Evolutionary conservation across 108 stramenopile genomes (phyloP), one percentile per base, ranked within the genome.

Genomic region (Bacterosira constricta): DNA sequence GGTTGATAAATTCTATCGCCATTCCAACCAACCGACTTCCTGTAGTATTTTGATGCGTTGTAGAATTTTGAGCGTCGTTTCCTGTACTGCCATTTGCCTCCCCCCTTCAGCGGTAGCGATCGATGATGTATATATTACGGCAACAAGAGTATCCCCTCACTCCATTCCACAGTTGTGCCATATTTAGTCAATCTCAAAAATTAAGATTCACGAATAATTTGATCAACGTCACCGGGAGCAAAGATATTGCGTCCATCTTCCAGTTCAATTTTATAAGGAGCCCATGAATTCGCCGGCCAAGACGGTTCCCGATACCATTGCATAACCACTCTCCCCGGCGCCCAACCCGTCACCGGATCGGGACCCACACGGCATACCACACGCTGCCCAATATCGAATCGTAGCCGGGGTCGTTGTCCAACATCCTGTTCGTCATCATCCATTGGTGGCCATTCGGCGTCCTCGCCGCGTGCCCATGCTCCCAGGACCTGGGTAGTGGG

Each of bases 171-270:
- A n/a, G n/a, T n/a, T n/a, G n/a, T n/a, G n/a, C n/a, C n/a, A n/a
- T n/a, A n/a, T n/a, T n/a, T n/a, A n/a, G n/a, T n/a, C n/a, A n/a
- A n/a, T 3, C 51, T 13, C 23, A 26, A 52, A 25, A 52, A 52
- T 52, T 6, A 52, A 0, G 26, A 39, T 49, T 57, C 61, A 13
- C 71, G 70, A 41, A 95, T 95, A 31, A 95, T 81, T 63, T 87
- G 85, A 69, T 90, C 88, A 60, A 93, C 83, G 68, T 95, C 94
- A 45, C 77, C 88, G 17, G 94, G 94, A 37, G 94, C 96, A 83
- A 95, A 97, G 63, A 97, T 96, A 54, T 89, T 74, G 25, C 94
- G 56, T 7, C 96, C 96, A 81, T 96, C 93, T 49, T 93, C 91
- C 53, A 96, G 73, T 55, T 81, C 75, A 62, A 97, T 85, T 72